These are phyloP conservation scores for Aspergillus sp. DNA, from an alignment of 2,329 filamentous ascomycete species.

Conservation along the genomic window DNA sequence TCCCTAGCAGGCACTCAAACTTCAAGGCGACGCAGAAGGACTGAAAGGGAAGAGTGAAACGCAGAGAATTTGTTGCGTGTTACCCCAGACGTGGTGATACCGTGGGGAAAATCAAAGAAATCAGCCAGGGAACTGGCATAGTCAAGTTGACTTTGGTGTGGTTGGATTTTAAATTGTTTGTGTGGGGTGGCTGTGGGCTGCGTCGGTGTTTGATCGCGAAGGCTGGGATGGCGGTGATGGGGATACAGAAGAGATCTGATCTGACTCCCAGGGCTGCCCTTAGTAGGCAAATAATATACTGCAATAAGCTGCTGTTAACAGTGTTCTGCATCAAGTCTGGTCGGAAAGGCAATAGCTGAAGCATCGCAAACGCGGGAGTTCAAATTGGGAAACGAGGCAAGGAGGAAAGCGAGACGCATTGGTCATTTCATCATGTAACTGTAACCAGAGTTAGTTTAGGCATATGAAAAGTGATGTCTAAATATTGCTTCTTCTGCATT, in stretches of 20 bases:
- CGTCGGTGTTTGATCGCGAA: not conserved
- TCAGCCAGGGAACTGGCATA: not conserved
- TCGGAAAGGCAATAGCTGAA: not conserved
- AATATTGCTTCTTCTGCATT: not conserved
- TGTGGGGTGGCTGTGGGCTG: not conserved
- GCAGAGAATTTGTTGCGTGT: not conserved
- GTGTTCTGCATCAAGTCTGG: not conserved
- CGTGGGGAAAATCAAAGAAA: not conserved
- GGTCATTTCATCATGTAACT: not conserved
- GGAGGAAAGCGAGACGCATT: not conserved
- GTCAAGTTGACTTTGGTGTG: not conserved
- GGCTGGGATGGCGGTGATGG: not conserved
- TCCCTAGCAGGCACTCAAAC: not conserved
- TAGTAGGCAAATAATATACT: not conserved
- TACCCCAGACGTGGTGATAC: not conserved
- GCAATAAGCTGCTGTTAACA: not conserved
- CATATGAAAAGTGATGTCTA: not conserved
- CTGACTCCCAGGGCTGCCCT: not conserved
- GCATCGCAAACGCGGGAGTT: not conserved
- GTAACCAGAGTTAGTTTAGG: not conserved
- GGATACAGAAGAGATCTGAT: not conserved
- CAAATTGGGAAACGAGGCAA: not conserved
- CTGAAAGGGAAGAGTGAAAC: not conserved
- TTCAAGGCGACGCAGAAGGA: not conserved
- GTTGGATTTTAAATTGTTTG: not conserved